Base-by-base conservation (phyloP, 2,329 filamentous ascomycete genomes). In the Zasmidium angulare region DNA sequence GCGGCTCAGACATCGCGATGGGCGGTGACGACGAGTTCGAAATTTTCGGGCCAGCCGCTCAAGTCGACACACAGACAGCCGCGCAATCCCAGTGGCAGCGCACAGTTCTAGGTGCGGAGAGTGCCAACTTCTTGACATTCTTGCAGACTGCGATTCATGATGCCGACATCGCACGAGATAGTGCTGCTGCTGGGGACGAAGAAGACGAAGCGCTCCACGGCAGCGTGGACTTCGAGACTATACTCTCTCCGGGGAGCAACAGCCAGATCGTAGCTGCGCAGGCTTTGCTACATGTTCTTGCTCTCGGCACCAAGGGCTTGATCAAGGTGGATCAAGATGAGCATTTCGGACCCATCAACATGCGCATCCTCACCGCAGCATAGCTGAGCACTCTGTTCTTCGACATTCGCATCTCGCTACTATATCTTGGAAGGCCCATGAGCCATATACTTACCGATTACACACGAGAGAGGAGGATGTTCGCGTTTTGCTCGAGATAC, bases 241-340 rank as follows among this genome's bases (percentile, higher is more conserved):
- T 96, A 10, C 84, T 95, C 48, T 80, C 84, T n/a, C 82, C 85
- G 0, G 69, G 70, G 10, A 75, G 79, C 46, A 85, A 83, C 26
- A 78, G 72, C 46, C 81, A 79, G 36, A 77, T 84, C 26, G 86
- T 91, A 12, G 89, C 88, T 9, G 86, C 89, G 1, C 89, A 92
- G 72, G 90, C 86, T 0, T 88, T 91, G 70, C 85, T 89, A 76
- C 89, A 95, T 71, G 81, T 90, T 1, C 81, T 96, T 14, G 81
- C 83, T 11, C 80, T 95, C 47, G 87, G 85, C 2, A 73, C 72
- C 29, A 77, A 77, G 65, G 73, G 73, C 10, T 62, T 81, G 58
- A 64, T 81, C 58, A 72, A 74, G 66, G 71, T 79, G 48, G 75
- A 82, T 62, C 91, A 96, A 74, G 74, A 74, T 2, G 71, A 76